A percentile compares a stretch with the other conserved stretches of the same genome.
Conservation (phyloP, 768 basidiomycete genomes). For the Sutorius australiensis region DNA sequence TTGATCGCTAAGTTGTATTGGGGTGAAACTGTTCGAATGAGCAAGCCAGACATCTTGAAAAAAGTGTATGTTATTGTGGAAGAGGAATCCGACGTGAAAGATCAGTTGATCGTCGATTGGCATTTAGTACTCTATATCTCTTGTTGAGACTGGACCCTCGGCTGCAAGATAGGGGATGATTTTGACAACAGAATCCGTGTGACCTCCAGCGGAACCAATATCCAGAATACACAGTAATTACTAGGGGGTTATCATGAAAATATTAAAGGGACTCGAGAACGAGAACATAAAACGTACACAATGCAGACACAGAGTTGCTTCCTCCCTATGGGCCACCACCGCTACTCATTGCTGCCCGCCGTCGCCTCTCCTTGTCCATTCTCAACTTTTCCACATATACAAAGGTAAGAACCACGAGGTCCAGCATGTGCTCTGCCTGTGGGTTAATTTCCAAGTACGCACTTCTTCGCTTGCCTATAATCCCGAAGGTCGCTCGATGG, state of each 20-base stretch:
- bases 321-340: conserved; percentile 16
- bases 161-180: no score
- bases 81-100: no score
- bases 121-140: background rate
- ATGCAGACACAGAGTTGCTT: background rate
- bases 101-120: no score
- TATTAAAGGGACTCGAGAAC: background rate
- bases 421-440: conserved; percentile 22
- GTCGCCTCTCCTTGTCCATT: conserved; percentile 21
- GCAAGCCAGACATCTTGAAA: no score
- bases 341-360: background rate
- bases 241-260: background rate
- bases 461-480: conserved; percentile 20
- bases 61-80: no score
- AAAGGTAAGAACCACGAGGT: conserved; percentile 28
- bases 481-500: conserved; percentile 23
- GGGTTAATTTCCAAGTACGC: conserved; percentile 22
- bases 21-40: no score
- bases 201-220: background rate
- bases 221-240: background rate
- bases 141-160: background rate
- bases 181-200: background rate
- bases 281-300: background rate
- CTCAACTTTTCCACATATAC: conserved; percentile 31
- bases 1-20: no score